These are phyloP conservation scores for Macaranga tanarius DNA, from an alignment of 441 rosid species.

Conservation along the genomic window DNA sequence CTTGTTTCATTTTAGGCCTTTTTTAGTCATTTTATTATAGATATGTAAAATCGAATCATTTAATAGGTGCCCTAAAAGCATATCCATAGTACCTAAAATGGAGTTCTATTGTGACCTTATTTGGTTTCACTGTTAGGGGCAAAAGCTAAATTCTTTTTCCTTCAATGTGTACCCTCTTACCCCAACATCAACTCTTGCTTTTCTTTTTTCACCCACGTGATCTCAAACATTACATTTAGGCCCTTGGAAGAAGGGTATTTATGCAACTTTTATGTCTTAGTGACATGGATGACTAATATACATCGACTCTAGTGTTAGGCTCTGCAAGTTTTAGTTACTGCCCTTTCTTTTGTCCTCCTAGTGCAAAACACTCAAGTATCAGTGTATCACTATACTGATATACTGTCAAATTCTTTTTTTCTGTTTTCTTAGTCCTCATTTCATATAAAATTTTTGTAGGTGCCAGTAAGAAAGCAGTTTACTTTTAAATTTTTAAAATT, in stretches of 20 bases:
- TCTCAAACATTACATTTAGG: not conserved
- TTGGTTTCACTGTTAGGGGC: conserved; percentile 12
- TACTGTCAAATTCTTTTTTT: too few species aligned
- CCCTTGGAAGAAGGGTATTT: not conserved
- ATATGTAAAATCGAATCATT: conserved; percentile 9
- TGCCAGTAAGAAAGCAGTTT: too few species aligned
- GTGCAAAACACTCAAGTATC: too few species aligned
- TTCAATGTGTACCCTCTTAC: not conserved
- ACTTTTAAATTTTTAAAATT: too few species aligned
- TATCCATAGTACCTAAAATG: conserved; percentile 23
- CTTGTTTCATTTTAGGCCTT: not conserved
- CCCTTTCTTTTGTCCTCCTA: too few species aligned
- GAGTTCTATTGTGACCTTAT: conserved; percentile 8
- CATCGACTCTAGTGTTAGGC: too few species aligned
- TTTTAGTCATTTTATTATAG: conserved; percentile 15
- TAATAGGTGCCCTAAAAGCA: conserved; percentile 8
- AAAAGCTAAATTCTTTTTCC: not conserved
- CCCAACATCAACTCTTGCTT: too few species aligned
- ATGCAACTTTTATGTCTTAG: not conserved
- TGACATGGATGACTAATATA: not conserved
- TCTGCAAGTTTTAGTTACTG: too few species aligned
- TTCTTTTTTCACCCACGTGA: too few species aligned
- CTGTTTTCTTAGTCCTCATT: too few species aligned
- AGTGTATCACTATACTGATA: too few species aligned
- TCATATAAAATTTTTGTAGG: too few species aligned